Conservation (phyloP, 768 basidiomycete species). For the Psilocybe sp. region DNA sequence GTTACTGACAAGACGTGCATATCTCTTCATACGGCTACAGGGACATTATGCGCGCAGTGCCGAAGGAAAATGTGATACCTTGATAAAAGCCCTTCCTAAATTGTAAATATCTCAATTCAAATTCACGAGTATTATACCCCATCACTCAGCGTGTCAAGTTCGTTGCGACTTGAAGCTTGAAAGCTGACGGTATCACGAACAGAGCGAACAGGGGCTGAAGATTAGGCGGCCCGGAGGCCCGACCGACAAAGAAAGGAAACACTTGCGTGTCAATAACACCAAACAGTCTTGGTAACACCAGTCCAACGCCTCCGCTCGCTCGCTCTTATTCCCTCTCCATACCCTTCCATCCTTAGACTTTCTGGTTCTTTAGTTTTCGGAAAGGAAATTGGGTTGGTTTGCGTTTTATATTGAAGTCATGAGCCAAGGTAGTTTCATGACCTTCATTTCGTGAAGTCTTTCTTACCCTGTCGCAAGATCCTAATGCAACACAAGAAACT, state of each 20-base stretch:
- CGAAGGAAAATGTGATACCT: slow-evolving; percentile 38
- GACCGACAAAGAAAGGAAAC: too few species aligned
- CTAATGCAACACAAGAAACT: slow-evolving; percentile 45
- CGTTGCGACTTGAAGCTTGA: too few species aligned
- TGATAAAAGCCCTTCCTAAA: slow-evolving; percentile 9
- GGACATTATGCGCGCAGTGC: slow-evolving; percentile 54
- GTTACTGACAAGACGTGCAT: neutral
- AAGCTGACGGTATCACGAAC: too few species aligned
- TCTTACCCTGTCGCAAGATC: slow-evolving; percentile 43
- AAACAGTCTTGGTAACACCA: too few species aligned
- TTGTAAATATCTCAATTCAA: slow-evolving; percentile 4
- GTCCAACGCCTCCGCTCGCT: too few species aligned
- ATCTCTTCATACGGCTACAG: slow-evolving; percentile 23
- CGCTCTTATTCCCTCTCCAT: too few species aligned
- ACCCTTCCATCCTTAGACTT: neutral
- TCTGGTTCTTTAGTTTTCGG: neutral
- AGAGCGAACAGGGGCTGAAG: too few species aligned
- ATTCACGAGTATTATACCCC: too few species aligned
- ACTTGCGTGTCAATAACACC: too few species aligned
- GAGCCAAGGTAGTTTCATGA: slow-evolving; percentile 49
- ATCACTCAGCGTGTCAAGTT: too few species aligned
- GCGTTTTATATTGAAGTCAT: slow-evolving; percentile 26
- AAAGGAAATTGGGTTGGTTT: too few species aligned
- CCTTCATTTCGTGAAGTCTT: slow-evolving; percentile 19
- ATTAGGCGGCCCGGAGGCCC: too few species aligned